Evolutionary conservation across 306 rosid genomes (phyloP).

Genomic region (Dalbergia cultrata): DNA sequence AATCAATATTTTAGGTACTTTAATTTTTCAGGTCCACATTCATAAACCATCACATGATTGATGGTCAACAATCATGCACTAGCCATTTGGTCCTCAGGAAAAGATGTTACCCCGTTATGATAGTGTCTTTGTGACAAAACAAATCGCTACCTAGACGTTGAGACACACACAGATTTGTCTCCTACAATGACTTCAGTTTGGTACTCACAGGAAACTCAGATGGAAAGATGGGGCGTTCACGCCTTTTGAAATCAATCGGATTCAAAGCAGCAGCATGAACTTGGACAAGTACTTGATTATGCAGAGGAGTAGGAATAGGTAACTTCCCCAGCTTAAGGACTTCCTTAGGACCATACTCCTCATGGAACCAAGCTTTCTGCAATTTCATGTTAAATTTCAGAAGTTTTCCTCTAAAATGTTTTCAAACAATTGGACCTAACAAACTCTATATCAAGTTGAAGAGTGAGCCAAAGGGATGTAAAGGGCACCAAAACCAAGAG

Average conservation of each 20-base stretch:
- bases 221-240: constrained; percentile 44
- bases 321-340: constrained; percentile 53
- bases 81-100: not conserved
- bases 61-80: not conserved
- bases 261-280: constrained; percentile 58
- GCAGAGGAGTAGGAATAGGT: constrained; percentile 46
- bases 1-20: not conserved
- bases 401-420: not conserved
- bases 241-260: constrained; percentile 60
- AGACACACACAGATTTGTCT: not conserved
- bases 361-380: constrained; percentile 62
- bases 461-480: not conserved
- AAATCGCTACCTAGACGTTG: not conserved
- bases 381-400: constrained; percentile 8
- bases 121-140: not conserved
- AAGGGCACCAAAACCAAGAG: not conserved
- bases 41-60: not conserved
- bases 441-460: not conserved
- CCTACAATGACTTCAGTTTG: not conserved
- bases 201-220: constrained; percentile 53
- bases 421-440: not conserved
- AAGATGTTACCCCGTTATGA: not conserved
- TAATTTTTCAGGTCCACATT: not conserved
- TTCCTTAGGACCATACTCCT: constrained; percentile 61
- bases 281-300: constrained; percentile 51